Evolutionary conservation across 108 stramenopile genomes (phyloP), one percentile per base, ranked within the genome.

Genomic region (Pseudonitzschia multistriata): DNA sequence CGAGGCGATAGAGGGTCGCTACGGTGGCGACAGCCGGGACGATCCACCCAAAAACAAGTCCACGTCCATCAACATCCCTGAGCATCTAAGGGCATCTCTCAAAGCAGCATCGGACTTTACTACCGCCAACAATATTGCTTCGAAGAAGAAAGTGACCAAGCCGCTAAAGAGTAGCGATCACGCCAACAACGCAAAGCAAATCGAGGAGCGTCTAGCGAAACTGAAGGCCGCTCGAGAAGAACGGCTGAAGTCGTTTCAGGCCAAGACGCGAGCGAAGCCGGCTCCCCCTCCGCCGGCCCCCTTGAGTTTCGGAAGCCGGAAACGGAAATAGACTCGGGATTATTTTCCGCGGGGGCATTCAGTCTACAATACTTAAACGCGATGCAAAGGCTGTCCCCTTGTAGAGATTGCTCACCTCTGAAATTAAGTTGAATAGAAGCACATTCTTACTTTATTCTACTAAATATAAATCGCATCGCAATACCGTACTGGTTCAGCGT

Each of bases 141-240:
- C 68, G 62, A 82, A 74, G 48, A 84, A 74, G 27, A 52, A 54
- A 54, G 39, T 15, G 28, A 11, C 24, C 24, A 65, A 63, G 33
- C 45, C 37, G n/a, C 15, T 60, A 49, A 37, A 69, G 21, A 68
- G 68, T 30, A 7, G 53, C 29, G 66, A 73, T 15, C 31, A 70
- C 40, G 75, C 66, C 33, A 67, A 66, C 49, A 55, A 80, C 22
- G 67, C 71, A 17, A 59, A 53, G 4, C 55, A 63, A 33, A 42
- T 88, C 34, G 67, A 81, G 66, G 68, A 79, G 22, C 77, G 85
- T 47, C 22, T 88, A 14, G 83, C 76, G 13, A 65, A 70, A 49
- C 48, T 88, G 54, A 71, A 83, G 30, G 73, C 73, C 35, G 45
- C 83, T 65, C 70, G 70, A 29, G 66, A 71, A 31, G 37, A 37